Conservation (phyloP, 192 early-diverging fungal genomes). For the Gryganskiella cystojenkinii region DNA sequence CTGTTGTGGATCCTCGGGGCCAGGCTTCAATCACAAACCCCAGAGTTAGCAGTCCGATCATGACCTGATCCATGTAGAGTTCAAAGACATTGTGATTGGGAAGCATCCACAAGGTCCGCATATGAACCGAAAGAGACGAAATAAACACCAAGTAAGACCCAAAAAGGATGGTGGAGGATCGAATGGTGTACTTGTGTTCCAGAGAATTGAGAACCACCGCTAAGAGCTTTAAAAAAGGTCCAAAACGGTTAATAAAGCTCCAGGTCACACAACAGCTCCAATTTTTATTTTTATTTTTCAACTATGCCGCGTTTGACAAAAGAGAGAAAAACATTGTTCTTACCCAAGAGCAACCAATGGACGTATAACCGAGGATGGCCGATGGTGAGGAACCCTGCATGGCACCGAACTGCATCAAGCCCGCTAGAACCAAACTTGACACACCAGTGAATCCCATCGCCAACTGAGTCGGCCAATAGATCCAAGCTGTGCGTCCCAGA, state of each 20-base stretch:
- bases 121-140: constrained; percentile 4
- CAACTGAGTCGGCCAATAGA: constrained; percentile 31
- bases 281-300: not conserved
- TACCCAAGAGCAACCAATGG: constrained; percentile 2
- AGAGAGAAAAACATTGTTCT: not conserved
- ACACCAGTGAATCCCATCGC: constrained; percentile 5
- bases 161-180: constrained; percentile 28
- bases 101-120: constrained; percentile 1
- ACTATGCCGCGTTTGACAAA: not conserved
- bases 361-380: constrained; percentile 9
- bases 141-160: constrained; percentile 12
- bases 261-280: no score
- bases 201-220: constrained; percentile 9
- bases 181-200: constrained; percentile 22
- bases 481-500: constrained; percentile 19
- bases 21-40: constrained; percentile 33
- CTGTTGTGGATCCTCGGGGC: constrained; percentile 16
- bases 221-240: not conserved
- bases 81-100: not conserved
- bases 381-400: not conserved
- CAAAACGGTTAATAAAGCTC: no score
- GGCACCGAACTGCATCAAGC: not conserved
- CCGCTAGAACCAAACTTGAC: not conserved
- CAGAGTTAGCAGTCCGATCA: not conserved
- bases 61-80: not conserved